Evolutionary conservation across 768 basidiomycete genomes (phyloP), one percentile per base, ranked within the genome.

Genomic region (Pleurotus tuoliensis): DNA sequence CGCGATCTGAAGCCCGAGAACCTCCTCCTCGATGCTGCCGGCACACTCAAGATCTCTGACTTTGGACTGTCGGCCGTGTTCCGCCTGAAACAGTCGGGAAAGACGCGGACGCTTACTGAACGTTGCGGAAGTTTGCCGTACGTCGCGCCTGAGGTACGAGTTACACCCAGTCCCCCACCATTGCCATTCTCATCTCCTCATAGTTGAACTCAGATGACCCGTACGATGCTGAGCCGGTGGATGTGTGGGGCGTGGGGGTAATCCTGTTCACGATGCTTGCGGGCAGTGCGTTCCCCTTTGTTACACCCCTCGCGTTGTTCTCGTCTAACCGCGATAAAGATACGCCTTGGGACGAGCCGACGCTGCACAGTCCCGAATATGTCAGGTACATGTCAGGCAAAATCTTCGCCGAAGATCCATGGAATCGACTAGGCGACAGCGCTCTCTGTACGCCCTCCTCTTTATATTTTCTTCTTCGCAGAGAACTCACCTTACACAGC

Each of bases 1-100:
- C 85, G 97, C 38, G 97, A 99, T 64, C 79, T 99, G 55, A 99
- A 99, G 66, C 97, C 97, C 0, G 97, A 99, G 69, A 99, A 99
- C 62, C 68, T 98, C 15, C 82, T 99, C 2, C 81, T 99, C 0
- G 88, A 94, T 58, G 83, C 81, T 0, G 83, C 86, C 2, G 95
- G 95, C 49, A 76, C 83, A 5, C 84, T 99, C 61, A 98, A 98
- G 68, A 88, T 99, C 52, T 89, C 91, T 0, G 97, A 99, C 68
- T 99, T 98, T 68, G 97, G 97, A 0, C 79, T 99, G 1, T 93
- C 92, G 5, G 84, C 91, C 0, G 93, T 98, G 0, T 99, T 85
- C 72, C 87, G 84, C 61, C 83, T 95, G 58, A 94, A 93, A 60
- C 84, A 86, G 24, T 78, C 78, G 0, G 94, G 94, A 0, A 85